Evolutionary conservation across 2,329 filamentous ascomycete species (phyloP), one percentile per base, ranked within the genome.

Genomic region (Penicillium sp.): DNA sequence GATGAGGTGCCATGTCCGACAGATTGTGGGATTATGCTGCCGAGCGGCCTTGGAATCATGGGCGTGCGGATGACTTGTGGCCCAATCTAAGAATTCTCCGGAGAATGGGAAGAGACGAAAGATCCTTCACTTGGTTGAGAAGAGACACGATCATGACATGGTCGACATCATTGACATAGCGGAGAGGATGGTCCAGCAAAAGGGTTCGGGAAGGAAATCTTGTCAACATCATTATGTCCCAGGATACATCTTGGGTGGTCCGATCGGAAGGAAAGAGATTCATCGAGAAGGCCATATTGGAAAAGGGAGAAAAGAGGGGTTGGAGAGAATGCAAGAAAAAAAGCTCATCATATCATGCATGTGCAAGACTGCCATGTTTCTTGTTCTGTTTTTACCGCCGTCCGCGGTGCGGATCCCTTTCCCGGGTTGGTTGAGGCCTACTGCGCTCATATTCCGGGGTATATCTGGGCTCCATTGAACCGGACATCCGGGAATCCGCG

Each of bases 381-480:
- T 58, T 61, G 53, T 58, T 55, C 60, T 67, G 61, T 49, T 68
- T 67, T 40, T 53, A 53, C 35, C 73, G 77, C 67, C 76, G 76
- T 59, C 74, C 67, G 58, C 75, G 73, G 58, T 77, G 76, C n/a
- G 73, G 75, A 62, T 77, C 72, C 58, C 70, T 68, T 54, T 77
- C 75, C 69, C 77, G 74, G 64, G 76, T 68, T 67, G 73, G 71
- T 61, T 77, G 76, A 68, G 75, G 74, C 68, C 77, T 75, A 72
- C 68, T 76, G 65, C 73, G 75, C 65, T 78, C 76, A 63, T 71
- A 72, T 62, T 79, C 77, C 65, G 76, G 73, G 60, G 76, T 76
- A 66, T 78, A 79, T 75, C 78, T 78, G 59, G 75, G 69, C 58
- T 79, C 78, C 72, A 78, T 76, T 74, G 42, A 46, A 48, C 53